phyloP scores from a whole-genome alignment of 495 filamentous ascomycete genomes.

The Podospora fimiseda region DNA sequence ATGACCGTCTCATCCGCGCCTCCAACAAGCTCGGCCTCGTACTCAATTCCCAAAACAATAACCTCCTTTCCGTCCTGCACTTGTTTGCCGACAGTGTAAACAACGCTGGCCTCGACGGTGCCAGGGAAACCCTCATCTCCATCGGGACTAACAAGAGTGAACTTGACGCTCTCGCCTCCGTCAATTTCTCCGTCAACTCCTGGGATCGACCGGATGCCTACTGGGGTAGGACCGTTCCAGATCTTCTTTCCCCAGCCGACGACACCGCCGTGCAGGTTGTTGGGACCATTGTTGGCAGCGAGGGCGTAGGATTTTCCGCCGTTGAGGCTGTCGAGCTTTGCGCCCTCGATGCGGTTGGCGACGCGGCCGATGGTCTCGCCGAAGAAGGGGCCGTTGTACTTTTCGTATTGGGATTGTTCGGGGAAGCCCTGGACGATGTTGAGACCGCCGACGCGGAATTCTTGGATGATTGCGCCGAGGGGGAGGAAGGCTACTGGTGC shows the following conservation, averaged over 20 bases:
- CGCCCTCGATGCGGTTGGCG: conserved; percentile 77
- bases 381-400: conserved; percentile 71
- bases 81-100: conserved; percentile 71
- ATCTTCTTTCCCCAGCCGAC: conserved; percentile 79
- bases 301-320: conserved; percentile 59
- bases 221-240: conserved; percentile 67
- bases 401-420: conserved; percentile 61
- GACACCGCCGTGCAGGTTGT: conserved; percentile 75
- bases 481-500: conserved; percentile 63
- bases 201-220: conserved; percentile 41
- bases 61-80: conserved; percentile 50
- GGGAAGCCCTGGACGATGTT: conserved; percentile 89
- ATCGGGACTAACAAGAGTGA: conserved; percentile 64
- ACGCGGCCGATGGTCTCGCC: conserved; percentile 91
- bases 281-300: conserved; percentile 66
- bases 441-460: conserved; percentile 63
- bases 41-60: conserved; percentile 72
- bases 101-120: conserved; percentile 67
- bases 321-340: conserved; percentile 65
- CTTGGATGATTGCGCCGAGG: conserved; percentile 81
- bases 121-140: conserved; percentile 85
- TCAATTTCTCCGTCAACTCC: conserved; percentile 50
- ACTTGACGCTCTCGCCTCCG: conserved; percentile 70
- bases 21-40: conserved; percentile 74
- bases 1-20: conserved; percentile 79